Evolutionary conservation across 306 rosid genomes (phyloP), one percentile per base, ranked within the genome.

Genomic region (Cucumis melo): DNA sequence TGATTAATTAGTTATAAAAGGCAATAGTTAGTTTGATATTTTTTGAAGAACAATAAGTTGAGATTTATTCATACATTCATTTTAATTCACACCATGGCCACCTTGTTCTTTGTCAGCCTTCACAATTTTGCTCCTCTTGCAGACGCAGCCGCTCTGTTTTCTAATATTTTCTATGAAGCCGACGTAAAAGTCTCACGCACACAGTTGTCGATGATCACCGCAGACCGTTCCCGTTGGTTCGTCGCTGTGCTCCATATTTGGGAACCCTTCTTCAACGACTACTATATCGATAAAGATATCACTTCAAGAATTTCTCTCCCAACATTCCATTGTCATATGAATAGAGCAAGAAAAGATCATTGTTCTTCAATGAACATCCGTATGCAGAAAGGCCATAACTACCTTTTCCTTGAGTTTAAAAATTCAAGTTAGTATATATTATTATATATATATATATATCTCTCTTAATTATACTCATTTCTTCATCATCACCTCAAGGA

Each of bases 261-360:
- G 56, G 20, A 1, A 7, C 20, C 6, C 1, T 17, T 51, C 16
- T 51, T 16, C 56, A 20, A 3, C 8, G 1, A 51, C n/a, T 16
- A 51, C 16, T 16, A 7, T 15, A 1, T 51, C 20, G 2, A 16
- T 16, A 2, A 4, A 6, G 6, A 51, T 51, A 42, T 7, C 20
- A 5, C 0, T 51, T 51, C 20, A 17, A 51, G 56, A 1, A 16
- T 51, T 51, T 51, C 9, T 17, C 56, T 51, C 56, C 20, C 20
- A 51, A 0, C 20, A 5, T 1, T 51, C 56, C 56, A 16, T 15
- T 1, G 1, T 0, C 1, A 0, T 51, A 0, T 51, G n/a, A 0
- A 8, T 0, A 1, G 1, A 5, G 56, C 20, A 38, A 38, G 6
- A 1, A 1, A 5, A 15, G 16, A 5, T 51, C 1, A 1, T 15